Conservation (phyloP, 257 asterid species). For the Solanum chiquidenum region DNA sequence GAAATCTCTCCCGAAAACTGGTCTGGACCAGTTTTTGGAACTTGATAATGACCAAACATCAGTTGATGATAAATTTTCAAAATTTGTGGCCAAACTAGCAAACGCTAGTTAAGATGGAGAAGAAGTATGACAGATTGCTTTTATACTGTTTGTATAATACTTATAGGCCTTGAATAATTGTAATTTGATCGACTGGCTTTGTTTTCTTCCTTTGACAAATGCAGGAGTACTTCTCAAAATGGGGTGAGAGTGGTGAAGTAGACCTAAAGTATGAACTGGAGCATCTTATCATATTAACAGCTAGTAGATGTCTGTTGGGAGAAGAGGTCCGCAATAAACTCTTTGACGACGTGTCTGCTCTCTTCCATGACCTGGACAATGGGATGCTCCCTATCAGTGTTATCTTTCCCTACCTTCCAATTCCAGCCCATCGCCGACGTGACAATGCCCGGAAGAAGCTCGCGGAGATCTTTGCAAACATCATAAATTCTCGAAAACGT, state of each 20-base stretch:
- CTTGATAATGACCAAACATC: background rate
- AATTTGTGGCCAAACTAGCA: background rate
- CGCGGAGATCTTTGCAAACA: slow-evolving; percentile 51
- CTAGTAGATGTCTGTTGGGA: slow-evolving; percentile 82
- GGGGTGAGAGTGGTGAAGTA: slow-evolving; percentile 94
- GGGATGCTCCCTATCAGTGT: slow-evolving; percentile 98
- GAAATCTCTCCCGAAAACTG: background rate
- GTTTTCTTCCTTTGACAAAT: background rate
- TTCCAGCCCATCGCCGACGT: slow-evolving; percentile 86
- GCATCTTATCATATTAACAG: slow-evolving; percentile 85
- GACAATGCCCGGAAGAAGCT: slow-evolving; percentile 90
- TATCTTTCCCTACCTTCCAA: slow-evolving; percentile 79
- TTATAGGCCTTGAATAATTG: background rate
- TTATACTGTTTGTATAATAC: background rate
- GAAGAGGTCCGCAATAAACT: slow-evolving; percentile 94
- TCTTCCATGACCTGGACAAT: slow-evolving; percentile 87
- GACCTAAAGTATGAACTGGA: slow-evolving; percentile 83
- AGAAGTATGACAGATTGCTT: background rate
- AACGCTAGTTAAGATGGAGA: background rate
- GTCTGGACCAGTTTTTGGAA: background rate
- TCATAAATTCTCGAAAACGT: slow-evolving; percentile 60
- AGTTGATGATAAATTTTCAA: background rate
- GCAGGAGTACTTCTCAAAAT: slow-evolving; percentile 80
- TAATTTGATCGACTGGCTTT: background rate
- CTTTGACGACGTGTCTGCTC: slow-evolving; percentile 85